Percentiles rank a stretch among this genome's conserved stretches.
phyloP scores from a whole-genome alignment of 257 asterid genomes.

The Nicotiana knightiana region DNA sequence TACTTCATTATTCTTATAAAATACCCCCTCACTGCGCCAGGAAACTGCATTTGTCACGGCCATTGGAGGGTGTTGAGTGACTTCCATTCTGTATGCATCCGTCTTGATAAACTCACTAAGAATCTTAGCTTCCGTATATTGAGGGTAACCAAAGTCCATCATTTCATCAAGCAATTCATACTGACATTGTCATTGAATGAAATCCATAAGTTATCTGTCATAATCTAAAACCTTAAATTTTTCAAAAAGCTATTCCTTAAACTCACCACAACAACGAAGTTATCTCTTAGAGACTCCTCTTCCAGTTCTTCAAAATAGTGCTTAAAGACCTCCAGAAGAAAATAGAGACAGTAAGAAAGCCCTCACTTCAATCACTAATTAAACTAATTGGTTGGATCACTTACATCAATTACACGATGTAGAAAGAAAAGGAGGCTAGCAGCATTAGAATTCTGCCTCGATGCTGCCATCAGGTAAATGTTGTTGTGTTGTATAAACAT shows the following conservation, averaged over 20 bases:
- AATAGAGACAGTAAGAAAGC: not conserved
- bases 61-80: conserved; percentile 97
- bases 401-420: conserved; percentile 96
- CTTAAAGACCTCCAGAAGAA: conserved; percentile 69
- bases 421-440: conserved; percentile 92
- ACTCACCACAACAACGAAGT: conserved; percentile 89
- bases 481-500: conserved; percentile 97
- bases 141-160: conserved; percentile 99
- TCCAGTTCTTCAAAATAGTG: conserved; percentile 96
- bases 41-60: conserved; percentile 99
- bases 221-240: not conserved
- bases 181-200: conserved; percentile 21
- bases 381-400: conserved; percentile 19
- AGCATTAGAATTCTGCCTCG: conserved; percentile 98
- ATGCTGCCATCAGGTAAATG: conserved; percentile 94
- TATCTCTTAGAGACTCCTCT: conserved; percentile 97
- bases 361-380: not conserved
- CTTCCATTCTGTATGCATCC: conserved; percentile 99
- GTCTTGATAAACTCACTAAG: conserved; percentile 98
- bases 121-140: conserved; percentile 96
- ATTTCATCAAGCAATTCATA: conserved; percentile 97
- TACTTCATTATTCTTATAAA: conserved; percentile 91
- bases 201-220: not conserved
- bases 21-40: conserved; percentile 99
- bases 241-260: conserved; percentile 19